Evolutionary conservation across 805 yeast genomes (phyloP).

Genomic region (Candida nitratophila): DNA sequence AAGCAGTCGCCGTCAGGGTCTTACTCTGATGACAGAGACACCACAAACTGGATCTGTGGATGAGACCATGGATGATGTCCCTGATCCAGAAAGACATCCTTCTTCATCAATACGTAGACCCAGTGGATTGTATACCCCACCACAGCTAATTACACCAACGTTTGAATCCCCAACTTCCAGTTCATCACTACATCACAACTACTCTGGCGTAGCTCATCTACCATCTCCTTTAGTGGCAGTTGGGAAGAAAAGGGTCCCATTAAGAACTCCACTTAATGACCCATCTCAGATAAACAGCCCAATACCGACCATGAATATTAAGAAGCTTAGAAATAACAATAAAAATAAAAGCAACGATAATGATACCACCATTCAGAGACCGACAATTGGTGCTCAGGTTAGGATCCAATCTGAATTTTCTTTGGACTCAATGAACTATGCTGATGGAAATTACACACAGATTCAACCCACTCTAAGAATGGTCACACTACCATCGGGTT

Average conservation of each 20-base stretch:
- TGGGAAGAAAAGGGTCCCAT: background rate
- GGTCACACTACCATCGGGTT: slow-evolving; percentile 20
- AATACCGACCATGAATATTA: slow-evolving; percentile 1
- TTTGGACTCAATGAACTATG: background rate
- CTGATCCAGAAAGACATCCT: too few relatives aligned
- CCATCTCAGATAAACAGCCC: background rate
- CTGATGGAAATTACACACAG: too few relatives aligned
- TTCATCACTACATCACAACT: background rate
- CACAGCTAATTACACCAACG: background rate
- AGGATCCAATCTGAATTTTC: slow-evolving; percentile 13
- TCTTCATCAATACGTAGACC: too few relatives aligned
- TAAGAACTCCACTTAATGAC: too few relatives aligned
- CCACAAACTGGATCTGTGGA: too few relatives aligned
- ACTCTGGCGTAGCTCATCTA: background rate
- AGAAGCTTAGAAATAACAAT: slow-evolving; percentile 3
- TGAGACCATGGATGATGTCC: too few relatives aligned
- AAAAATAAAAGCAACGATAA: background rate
- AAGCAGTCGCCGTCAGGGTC: background rate
- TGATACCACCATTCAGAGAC: background rate
- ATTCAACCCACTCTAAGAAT: slow-evolving; percentile 23
- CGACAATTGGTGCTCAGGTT: background rate
- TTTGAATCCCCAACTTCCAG: background rate
- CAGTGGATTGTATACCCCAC: background rate
- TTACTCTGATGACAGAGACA: too few relatives aligned
- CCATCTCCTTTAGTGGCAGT: background rate